Evolutionary conservation across 176 grass and related monocot genomes (phyloP).

Genomic region (Carex scoparia): DNA sequence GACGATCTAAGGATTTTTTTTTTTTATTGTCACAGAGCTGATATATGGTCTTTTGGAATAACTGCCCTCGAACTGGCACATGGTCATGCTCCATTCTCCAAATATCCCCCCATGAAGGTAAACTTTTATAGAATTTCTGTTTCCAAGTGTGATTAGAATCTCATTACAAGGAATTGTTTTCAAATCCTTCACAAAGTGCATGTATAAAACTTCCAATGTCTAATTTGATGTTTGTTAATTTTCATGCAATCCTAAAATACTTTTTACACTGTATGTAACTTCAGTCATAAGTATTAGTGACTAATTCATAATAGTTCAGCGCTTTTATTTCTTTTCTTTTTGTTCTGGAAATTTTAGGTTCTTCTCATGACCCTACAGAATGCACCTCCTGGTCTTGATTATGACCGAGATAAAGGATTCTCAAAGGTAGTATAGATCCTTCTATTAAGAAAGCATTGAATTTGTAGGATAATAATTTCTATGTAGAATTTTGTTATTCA

Average conservation of each 20-base stretch:
- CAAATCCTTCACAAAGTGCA: not conserved
- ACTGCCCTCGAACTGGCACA: slow-evolving; percentile 95
- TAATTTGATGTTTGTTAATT: not conserved
- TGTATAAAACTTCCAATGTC: not conserved
- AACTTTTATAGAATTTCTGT: not conserved
- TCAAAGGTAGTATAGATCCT: slow-evolving; percentile 86
- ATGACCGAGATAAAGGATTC: slow-evolving; percentile 94
- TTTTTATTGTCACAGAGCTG: slow-evolving; percentile 65
- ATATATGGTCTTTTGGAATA: slow-evolving; percentile 99
- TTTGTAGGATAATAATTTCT: slow-evolving; percentile 15
- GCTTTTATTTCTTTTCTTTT: not conserved
- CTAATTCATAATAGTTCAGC: not conserved
- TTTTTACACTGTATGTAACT: not conserved
- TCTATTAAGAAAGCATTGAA: slow-evolving; percentile 34
- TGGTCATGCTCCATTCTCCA: slow-evolving; percentile 98
- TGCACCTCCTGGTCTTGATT: slow-evolving; percentile 97
- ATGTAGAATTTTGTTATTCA: slow-evolving; percentile 7
- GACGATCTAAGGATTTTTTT: slow-evolving; percentile 8
- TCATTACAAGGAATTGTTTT: not conserved
- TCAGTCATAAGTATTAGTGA: not conserved
- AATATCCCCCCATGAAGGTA: slow-evolving; percentile 99
- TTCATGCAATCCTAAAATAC: not conserved
- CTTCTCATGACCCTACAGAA: slow-evolving; percentile 99
- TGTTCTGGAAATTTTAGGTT: slow-evolving; percentile 51
- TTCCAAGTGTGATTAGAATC: not conserved